Evolutionary conservation across 305 asterid genomes (phyloP), one percentile per base, ranked within the genome.

Genomic region (Ajuga reptans): DNA sequence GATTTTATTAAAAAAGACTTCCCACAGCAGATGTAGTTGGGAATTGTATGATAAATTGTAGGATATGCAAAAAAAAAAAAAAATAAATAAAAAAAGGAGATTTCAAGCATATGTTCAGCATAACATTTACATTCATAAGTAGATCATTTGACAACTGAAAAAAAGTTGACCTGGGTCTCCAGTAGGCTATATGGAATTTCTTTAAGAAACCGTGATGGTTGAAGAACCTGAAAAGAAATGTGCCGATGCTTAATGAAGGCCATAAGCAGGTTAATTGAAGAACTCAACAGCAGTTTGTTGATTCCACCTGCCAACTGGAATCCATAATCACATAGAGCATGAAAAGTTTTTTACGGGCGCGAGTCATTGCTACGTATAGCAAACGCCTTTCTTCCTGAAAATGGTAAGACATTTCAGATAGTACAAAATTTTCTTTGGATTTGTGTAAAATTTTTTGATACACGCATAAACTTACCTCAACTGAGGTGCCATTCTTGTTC

Each of bases 361-460:
- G 97, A 39, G 99, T 93, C 94, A 93, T 90, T 14, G 97, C 96
- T 53, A 93, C 97, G 79, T 90, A 93, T n/a, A 93, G 71, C 82
- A 93, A 79, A 63, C 99, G 96, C 72, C 99, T 84, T 83, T 93
- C 99, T 82, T 93, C 97, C 99, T 93, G 74, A 71, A 12, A 78
- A 62, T 49, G 72, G 74, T 52, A 62, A 68, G 78, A 72, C 66
- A 50, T 56, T 74, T 82, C 14, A 68, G 79, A 71, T 53, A 27
- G 31, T 59, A 66, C 9, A 66, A 52, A 55, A 71, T 36, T 42
- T 36, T 47, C 45, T 51, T 58, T 12, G 7, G 34, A 37, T 37
- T 54, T 14, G 3, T 12, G 39, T 46, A 3, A 49, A 49, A 68
- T 11, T 4, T 42, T 66, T 51, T 45, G 67, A 66, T 60, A 55